These are phyloP conservation scores for Ustilago nuda DNA, from an alignment of 1,284 basidiomycete genomes.

Conservation along the genomic window DNA sequence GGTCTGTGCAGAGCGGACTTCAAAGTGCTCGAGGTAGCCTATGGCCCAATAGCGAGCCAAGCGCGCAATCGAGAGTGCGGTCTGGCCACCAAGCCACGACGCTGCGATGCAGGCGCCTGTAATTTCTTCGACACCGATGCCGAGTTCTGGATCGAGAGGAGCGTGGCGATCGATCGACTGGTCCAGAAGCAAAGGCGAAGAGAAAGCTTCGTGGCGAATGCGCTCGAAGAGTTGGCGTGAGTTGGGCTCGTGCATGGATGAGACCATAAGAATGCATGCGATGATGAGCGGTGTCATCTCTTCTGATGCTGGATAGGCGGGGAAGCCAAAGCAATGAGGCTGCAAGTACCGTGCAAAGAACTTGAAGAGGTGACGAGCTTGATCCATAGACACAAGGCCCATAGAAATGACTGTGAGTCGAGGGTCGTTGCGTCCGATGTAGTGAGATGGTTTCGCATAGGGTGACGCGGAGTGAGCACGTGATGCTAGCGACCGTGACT, in stretches of 20 bases:
- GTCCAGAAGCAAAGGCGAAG: slow-evolving; percentile 44
- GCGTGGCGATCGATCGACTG: slow-evolving; percentile 42
- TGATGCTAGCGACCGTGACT: neutral
- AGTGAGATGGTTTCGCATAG: slow-evolving; percentile 42
- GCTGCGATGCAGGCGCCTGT: slow-evolving; percentile 61
- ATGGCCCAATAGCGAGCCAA: slow-evolving; percentile 59
- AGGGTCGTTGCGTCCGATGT: slow-evolving; percentile 59
- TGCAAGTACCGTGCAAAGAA: slow-evolving; percentile 62
- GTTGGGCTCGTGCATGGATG: slow-evolving; percentile 57
- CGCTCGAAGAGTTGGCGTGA: slow-evolving; percentile 40
- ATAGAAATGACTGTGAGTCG: slow-evolving; percentile 60
- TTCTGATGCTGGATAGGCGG: slow-evolving; percentile 58
- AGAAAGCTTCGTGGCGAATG: slow-evolving; percentile 52
- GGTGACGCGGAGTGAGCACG: slow-evolving; percentile 16
- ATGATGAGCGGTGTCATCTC: slow-evolving; percentile 65
- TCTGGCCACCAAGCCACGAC: slow-evolving; percentile 56
- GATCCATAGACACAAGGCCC: slow-evolving; percentile 57
- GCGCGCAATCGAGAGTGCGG: slow-evolving; percentile 42
- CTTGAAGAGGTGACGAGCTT: slow-evolving; percentile 55
- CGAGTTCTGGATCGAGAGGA: slow-evolving; percentile 60
- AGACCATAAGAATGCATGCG: slow-evolving; percentile 57
- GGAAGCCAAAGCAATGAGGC: slow-evolving; percentile 63
- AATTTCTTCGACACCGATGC: slow-evolving; percentile 66
- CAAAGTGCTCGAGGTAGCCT: slow-evolving; percentile 59
- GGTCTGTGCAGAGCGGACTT: slow-evolving; percentile 55